Base-by-base conservation (phyloP, 1,284 basidiomycete species). In the Ganoderma sinense region DNA sequence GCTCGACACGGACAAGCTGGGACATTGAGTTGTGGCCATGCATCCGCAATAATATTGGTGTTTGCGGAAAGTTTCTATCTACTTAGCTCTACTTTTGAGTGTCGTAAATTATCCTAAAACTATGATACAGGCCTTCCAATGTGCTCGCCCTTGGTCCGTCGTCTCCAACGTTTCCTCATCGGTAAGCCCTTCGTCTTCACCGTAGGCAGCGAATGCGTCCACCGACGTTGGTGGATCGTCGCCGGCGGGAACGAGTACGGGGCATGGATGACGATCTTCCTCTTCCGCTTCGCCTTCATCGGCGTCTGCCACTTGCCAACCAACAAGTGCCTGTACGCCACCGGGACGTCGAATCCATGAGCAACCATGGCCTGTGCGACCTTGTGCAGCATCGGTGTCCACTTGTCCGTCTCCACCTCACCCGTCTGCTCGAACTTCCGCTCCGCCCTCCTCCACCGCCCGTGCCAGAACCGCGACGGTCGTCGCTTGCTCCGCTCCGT, bases 331-430 rank as follows among this genome's bases (percentile, higher is more conserved):
- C 79, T 80, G 71, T 87, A 83, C 1, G 82, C 85, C 20, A 80
- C 64, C 0, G 90, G 90, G 18, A 91, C 71, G 6, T 81, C 71
- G 68, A 82, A 85, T 7, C 88, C 88, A 43, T 80, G 77, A 3
- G 76, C 71, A 4, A 83, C 65, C 80, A 91, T 87, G 65, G 84
- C 85, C 66, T 79, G 75, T 20, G 80, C 82, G 55, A 92, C 75
- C 64, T 84, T 82, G 63, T 84, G 79, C 63, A 91, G 74, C 65
- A 82, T 77, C 1, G 80, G 80, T 60, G 82, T 82, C 81, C 81
- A 84, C 11, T 79, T 61, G 26, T 14, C 43, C 20, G 73, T 56
- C 26, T 29, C 64, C 16, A 67, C 39, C 40, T 61, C 23, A 14
- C 40, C 59, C 23, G 59, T 41, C 23, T 41, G 36, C 26, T 40